Percentiles rank a stretch among this genome's conserved stretches.
These are phyloP conservation scores for Cerioporus squamosus DNA, from an alignment of 1,284 basidiomycete species.

Conservation along the genomic window DNA sequence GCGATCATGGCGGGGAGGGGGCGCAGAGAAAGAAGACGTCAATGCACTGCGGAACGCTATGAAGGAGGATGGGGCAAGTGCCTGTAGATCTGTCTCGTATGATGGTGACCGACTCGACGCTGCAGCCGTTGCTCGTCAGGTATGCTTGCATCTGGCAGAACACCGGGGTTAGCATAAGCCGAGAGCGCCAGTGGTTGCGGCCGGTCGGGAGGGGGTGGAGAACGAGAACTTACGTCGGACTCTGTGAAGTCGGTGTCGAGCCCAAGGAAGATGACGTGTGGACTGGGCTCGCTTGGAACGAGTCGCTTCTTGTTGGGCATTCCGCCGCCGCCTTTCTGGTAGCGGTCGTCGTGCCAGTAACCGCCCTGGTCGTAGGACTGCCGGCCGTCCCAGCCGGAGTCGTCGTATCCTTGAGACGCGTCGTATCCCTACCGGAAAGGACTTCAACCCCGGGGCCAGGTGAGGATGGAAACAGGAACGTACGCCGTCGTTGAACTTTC, in stretches of 20 bases:
- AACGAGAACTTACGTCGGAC: constrained; percentile 73
- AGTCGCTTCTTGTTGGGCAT: constrained; percentile 70
- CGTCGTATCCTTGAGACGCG: constrained; percentile 44
- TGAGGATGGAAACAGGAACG: constrained; percentile 24
- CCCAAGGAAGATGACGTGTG: constrained; percentile 91
- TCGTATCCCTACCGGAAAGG: constrained; percentile 50
- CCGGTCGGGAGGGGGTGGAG: neutral
- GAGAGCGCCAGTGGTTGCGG: neutral
- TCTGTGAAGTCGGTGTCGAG: constrained; percentile 89
- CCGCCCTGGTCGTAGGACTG: constrained; percentile 35
- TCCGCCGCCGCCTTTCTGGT: constrained; percentile 40
- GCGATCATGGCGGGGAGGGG: constrained; percentile 10
- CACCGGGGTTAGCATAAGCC: neutral
- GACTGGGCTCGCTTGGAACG: constrained; percentile 78
- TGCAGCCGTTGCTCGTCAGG: constrained; percentile 73
- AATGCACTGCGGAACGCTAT: constrained; percentile 64
- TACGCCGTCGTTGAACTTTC: constrained; percentile 78
- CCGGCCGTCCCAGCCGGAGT: constrained; percentile 40
- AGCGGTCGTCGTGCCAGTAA: constrained; percentile 49
- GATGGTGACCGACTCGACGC: constrained; percentile 85
- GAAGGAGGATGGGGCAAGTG: constrained; percentile 84
- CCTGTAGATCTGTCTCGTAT: constrained; percentile 93
- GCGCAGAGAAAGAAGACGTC: constrained; percentile 57
- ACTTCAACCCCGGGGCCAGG: neutral
- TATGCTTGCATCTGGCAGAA: constrained; percentile 72